Evolutionary conservation across 768 basidiomycete genomes (phyloP), one percentile per base, ranked within the genome.

Genomic region (Postia placenta): DNA sequence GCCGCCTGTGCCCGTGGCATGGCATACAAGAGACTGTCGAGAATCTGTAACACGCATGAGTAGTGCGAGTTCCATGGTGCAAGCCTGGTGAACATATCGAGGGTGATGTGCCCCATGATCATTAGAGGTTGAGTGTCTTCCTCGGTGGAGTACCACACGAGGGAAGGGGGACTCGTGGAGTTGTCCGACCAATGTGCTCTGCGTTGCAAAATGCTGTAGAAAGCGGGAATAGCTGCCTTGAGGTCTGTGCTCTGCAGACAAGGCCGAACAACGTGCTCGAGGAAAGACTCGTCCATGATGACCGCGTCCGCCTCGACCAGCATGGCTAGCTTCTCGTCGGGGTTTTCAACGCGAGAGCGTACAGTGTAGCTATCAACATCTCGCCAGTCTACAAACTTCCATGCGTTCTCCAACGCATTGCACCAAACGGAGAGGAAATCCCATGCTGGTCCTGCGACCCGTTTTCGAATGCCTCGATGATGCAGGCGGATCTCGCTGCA

Each of bases 251-350:
- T 22, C 15, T 9, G 6, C 6, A 39, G 7, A 39, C 55, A 56
- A 14, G 55, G 51, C 14, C 55, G 51, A 5, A 56, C 48, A 20
- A 52, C 49, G 1, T 20, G 35, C 9, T 45, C 40, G 11, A 56
- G 43, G 39, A 56, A 56, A 17, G 55, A 41, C 23, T 56, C 55
- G 39, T 56, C 55, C 49, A 56, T 50, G 36, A 56, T 49, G 12
- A 47, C 45, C 37, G 48, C 45, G 38, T 56, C 55, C 11, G 55
- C 55, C 38, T 39, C 20, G 7, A n/a, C 20, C 15, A 39, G 17
- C 38, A 39, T 39, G 6, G 38, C 12, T 9, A 39, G 38, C 38
- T 39, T 39, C 11, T 9, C 20, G 9, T 19, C 38, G 38, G 12
- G 12, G 6, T 9, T 39, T 9, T 19, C 38, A 7, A n/a, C 20